phyloP scores from a whole-genome alignment of 352 stramenopile species.

The Phytophthora fragariaefolia region DNA sequence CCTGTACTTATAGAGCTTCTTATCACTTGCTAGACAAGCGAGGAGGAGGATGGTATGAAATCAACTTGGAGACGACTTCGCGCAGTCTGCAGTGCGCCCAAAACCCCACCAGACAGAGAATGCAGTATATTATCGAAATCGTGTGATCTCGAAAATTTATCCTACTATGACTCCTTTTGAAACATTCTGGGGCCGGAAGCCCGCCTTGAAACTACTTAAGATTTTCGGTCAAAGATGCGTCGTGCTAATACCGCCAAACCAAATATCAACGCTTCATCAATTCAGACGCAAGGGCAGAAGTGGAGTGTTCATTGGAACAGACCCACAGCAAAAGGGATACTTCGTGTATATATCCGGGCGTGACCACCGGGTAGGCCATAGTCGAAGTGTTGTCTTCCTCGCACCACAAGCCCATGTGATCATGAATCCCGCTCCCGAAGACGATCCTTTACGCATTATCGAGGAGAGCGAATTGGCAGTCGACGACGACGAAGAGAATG shows the following conservation, averaged over 20 bases:
- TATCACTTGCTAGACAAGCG: background rate
- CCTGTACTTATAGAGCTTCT: background rate
- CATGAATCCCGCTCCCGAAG: no score
- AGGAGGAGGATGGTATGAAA: background rate
- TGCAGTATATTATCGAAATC: constrained; percentile 4
- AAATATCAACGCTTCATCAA: constrained; percentile 4
- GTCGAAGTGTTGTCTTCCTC: no score
- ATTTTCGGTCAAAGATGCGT: constrained; percentile 2
- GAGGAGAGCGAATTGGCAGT: no score
- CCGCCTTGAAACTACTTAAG: background rate
- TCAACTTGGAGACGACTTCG: background rate
- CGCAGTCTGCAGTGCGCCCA: background rate
- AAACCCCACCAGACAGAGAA: background rate
- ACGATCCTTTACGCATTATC: no score
- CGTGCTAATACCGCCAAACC: background rate
- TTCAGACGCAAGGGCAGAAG: background rate
- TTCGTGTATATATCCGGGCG: constrained; percentile 2
- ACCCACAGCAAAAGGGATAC: background rate
- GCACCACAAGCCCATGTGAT: no score
- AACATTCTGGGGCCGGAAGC: background rate
- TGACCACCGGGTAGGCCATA: no score
- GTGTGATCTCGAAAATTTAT: background rate
- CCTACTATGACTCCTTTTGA: background rate
- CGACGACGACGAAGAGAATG: no score
- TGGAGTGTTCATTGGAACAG: background rate